Percentiles rank a stretch among this genome's conserved stretches.
Conservation (phyloP, 257 asterid genomes). For the Nicotiana tabacum region DNA sequence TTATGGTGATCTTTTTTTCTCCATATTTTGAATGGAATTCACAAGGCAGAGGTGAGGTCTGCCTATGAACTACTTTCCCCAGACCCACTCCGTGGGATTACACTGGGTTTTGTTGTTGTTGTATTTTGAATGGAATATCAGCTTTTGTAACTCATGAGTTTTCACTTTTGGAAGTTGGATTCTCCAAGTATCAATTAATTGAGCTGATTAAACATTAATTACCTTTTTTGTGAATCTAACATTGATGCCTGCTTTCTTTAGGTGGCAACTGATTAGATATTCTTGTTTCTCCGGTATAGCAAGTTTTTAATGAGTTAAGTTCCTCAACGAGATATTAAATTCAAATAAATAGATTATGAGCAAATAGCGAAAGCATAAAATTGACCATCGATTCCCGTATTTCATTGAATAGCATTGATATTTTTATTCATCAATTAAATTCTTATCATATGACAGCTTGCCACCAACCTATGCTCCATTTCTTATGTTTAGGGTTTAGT, state of each 20-base stretch:
- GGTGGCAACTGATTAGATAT: constrained; percentile 5
- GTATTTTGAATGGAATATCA: neutral
- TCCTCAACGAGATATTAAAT: neutral
- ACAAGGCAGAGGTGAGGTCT: too few species aligned
- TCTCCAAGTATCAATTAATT: neutral
- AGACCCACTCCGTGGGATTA: too few species aligned
- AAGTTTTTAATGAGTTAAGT: neutral
- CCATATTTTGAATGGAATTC: neutral
- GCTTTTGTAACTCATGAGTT: neutral
- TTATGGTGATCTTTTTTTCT: neutral
- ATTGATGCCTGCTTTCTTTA: neutral
- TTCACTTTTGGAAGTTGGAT: neutral
- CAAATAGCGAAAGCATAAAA: neutral
- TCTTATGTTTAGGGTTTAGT: neutral
- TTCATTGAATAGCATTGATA: neutral
- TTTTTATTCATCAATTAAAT: neutral
- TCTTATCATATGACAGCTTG: neutral
- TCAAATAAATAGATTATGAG: neutral
- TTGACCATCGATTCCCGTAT: neutral
- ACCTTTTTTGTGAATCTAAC: neutral
- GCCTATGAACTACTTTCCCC: too few species aligned
- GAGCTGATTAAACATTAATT: neutral
- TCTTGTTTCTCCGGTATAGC: neutral
- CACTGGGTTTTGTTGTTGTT: too few species aligned
- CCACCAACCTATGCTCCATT: neutral